Conservation (phyloP, 257 asterid species). For the Ligustrum vulgare region DNA sequence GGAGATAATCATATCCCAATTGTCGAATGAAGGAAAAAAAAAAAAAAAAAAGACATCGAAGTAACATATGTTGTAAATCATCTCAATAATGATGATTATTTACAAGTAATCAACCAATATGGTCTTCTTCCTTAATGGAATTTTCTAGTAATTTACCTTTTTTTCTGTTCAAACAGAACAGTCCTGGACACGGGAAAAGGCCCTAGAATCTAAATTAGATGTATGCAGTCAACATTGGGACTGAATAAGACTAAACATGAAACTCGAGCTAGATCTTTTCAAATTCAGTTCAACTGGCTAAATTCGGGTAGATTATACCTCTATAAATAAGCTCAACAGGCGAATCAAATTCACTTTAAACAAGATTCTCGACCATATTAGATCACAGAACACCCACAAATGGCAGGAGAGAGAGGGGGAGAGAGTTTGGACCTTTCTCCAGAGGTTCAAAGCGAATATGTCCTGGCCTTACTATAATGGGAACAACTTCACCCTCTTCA, state of each 20-base stretch:
- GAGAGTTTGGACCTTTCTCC: constrained; percentile 53
- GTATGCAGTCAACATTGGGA: neutral
- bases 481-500: constrained; percentile 68
- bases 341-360: neutral
- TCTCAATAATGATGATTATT: neutral
- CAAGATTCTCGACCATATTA: neutral
- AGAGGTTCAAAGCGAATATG: constrained; percentile 91
- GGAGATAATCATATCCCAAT: neutral
- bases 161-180: neutral
- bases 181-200: neutral
- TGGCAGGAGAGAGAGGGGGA: neutral
- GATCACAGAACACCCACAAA: constrained; percentile 2
- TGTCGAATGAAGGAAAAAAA: neutral
- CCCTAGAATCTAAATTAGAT: neutral
- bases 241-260: constrained; percentile 20
- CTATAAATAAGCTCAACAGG: constrained; percentile 7
- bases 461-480: constrained; percentile 80
- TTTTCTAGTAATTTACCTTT: neutral
- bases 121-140: neutral
- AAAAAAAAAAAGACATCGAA: neutral
- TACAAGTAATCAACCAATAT: neutral
- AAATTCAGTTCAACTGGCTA: neutral
- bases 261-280: constrained; percentile 16
- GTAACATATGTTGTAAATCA: neutral
- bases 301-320: neutral